A percentile compares a stretch with the other conserved stretches of the same genome.
These are phyloP conservation scores for Coemansia sp. DNA, from an alignment of 192 early-diverging fungal species.

Conservation along the genomic window DNA sequence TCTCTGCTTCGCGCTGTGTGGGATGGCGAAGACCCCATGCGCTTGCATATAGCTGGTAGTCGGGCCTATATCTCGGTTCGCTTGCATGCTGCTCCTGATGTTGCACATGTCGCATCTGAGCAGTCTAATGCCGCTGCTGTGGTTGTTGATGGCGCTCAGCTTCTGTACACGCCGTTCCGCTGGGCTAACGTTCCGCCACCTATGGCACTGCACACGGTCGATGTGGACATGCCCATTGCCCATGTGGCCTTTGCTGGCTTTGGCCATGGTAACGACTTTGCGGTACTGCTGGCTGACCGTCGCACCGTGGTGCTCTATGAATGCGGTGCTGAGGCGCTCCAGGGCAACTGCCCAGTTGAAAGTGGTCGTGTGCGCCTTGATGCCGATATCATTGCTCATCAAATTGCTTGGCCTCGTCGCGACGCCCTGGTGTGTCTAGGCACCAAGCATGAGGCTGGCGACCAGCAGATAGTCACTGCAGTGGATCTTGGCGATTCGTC, in stretches of 20 bases:
- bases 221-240: constrained; percentile 19
- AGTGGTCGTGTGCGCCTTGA: constrained; percentile 7
- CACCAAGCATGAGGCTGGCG: constrained; percentile 14
- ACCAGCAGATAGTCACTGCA: constrained; percentile 46
- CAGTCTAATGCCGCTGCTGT: constrained; percentile 60
- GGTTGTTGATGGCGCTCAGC: constrained; percentile 72
- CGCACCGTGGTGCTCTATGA: constrained; percentile 23
- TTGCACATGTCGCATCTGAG: constrained; percentile 24
- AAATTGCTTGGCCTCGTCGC: constrained; percentile 68
- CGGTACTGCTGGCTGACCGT: constrained; percentile 67
- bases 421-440: constrained; percentile 61
- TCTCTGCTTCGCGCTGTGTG: constrained; percentile 49
- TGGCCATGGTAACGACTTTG: constrained; percentile 71
- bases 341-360: constrained; percentile 5
- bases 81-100: constrained; percentile 18
- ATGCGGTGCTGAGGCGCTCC: constrained; percentile 35
- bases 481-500: constrained; percentile 44
- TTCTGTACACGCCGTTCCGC: constrained; percentile 56
- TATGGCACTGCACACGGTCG: constrained; percentile 64
- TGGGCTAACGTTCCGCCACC: constrained; percentile 93
- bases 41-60: constrained; percentile 63
- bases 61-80: constrained; percentile 10
- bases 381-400: constrained; percentile 50
- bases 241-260: constrained; percentile 68
- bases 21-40: constrained; percentile 78